Evolutionary conservation across 805 yeast genomes (phyloP), one percentile per base, ranked within the genome.

Genomic region (Myxozyma lipomycoides): DNA sequence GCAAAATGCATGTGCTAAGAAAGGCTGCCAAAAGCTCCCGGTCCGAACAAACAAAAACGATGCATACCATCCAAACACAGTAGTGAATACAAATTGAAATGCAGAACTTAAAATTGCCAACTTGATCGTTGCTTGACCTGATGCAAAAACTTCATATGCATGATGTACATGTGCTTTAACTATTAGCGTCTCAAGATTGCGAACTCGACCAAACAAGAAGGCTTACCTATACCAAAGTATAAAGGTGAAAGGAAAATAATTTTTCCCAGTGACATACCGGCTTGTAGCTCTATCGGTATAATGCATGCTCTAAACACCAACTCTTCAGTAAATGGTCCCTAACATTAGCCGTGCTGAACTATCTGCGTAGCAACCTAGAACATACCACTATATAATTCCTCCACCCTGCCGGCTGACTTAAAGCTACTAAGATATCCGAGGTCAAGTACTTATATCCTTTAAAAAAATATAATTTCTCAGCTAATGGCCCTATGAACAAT

Each of bases 301-400:
- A 76, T 51, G 57, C 74, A 63, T 0, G 83, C 72, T 1, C 95
- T 71, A 63, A 81, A 87, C 1, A 85, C 76, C 25, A 86, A 55
- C 62, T 87, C 96, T 63, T 87, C 96, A 0, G 91, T 81, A 1
- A 83, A 42, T 3, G 96, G 96, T 0, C 89, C 95, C 61, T 58
- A 30, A 12, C 12, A 19, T 30, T 15, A 18, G 42, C 4, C 12
- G 26, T 37, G 12, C 18, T 17, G 3, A 19, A 17, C 25, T 12
- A 21, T 12, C 10, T 7, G 15, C 23, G 25, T 24, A 21, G 17
- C 4, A 19, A 9, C 1, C 9, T n/a, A 28, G 25, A 23, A 37
- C 56, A 17, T 56, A 58, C 59, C 43, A 51, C 44, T 30, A 51
- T 45, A 39, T 48, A 48, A 45, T 57, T 49, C 21, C 61, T 39